phyloP scores from a whole-genome alignment of 768 basidiomycete genomes.

The Tephrocybe sp. region DNA sequence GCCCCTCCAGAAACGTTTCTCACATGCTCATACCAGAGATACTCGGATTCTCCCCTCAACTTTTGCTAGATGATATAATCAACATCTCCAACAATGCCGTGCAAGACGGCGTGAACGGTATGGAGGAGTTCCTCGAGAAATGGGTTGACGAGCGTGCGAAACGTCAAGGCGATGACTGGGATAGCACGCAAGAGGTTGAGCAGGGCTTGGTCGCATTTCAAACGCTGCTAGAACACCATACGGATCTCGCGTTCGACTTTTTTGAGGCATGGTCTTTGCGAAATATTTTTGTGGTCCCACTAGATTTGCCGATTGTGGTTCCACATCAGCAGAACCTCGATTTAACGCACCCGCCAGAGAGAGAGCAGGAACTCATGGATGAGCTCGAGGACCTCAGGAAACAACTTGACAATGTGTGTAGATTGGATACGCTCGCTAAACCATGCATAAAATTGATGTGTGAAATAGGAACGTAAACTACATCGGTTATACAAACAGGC shows the following conservation, averaged over 20 bases:
- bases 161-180: conserved; percentile 44
- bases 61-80: conserved; percentile 84
- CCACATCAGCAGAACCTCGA: conserved; percentile 78
- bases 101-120: conserved; percentile 73
- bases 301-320: conserved; percentile 66
- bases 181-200: conserved; percentile 68
- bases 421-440: not conserved
- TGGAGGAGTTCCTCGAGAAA: conserved; percentile 74
- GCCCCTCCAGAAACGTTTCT: conserved; percentile 23
- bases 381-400: conserved; percentile 68
- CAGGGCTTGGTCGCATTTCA: conserved; percentile 86
- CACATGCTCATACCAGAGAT: conserved; percentile 68
- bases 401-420: conserved; percentile 68
- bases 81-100: conserved; percentile 82
- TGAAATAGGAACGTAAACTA: conserved; percentile 62
- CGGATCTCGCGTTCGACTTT: conserved; percentile 89
- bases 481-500: conserved; percentile 57
- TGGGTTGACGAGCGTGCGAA: conserved; percentile 71
- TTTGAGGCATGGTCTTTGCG: conserved; percentile 89
- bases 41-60: conserved; percentile 82
- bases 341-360: conserved; percentile 56
- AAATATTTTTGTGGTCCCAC: conserved; percentile 81
- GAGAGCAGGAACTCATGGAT: conserved; percentile 59
- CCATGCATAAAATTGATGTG: not conserved
- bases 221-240: conserved; percentile 84